Evolutionary conservation across 768 basidiomycete species (phyloP).

Genomic region (Chalciporus pseudorubinellus): DNA sequence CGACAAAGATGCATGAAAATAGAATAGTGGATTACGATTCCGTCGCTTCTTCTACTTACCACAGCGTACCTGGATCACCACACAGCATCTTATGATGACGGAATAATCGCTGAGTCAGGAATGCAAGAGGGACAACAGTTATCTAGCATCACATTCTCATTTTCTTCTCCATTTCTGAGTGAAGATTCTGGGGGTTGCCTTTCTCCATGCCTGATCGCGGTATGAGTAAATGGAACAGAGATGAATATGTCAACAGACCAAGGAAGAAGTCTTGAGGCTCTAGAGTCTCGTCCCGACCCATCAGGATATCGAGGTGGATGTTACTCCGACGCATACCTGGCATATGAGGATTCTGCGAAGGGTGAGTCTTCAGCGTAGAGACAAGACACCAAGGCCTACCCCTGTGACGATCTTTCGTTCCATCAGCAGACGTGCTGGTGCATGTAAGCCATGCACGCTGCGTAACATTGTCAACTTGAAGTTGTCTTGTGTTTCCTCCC

Average conservation of each 20-base stretch:
- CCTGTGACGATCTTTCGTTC: conserved; percentile 82
- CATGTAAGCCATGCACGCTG: conserved; percentile 81
- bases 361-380: not conserved
- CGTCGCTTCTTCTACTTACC: no score
- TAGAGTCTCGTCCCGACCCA: conserved; percentile 87
- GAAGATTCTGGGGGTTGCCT: conserved; percentile 51
- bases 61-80: no score
- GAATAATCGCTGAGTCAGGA: no score
- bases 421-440: conserved; percentile 89
- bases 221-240: conserved; percentile 3
- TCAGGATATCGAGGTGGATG: conserved; percentile 87
- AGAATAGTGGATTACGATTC: no score
- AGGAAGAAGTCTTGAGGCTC: conserved; percentile 78
- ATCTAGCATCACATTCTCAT: conserved; percentile 38
- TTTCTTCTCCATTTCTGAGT: conserved; percentile 67
- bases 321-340: conserved; percentile 67
- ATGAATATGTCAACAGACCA: conserved; percentile 42
- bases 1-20: not conserved
- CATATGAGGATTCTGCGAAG: conserved; percentile 60
- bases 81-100: no score
- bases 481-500: conserved; percentile 92
- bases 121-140: not conserved
- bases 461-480: conserved; percentile 82
- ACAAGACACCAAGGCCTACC: conserved; percentile 38
- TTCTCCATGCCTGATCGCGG: conserved; percentile 49